Base-by-base conservation (phyloP, 2,329 filamentous ascomycete genomes). In the Dactylellina drechsleri region DNA sequence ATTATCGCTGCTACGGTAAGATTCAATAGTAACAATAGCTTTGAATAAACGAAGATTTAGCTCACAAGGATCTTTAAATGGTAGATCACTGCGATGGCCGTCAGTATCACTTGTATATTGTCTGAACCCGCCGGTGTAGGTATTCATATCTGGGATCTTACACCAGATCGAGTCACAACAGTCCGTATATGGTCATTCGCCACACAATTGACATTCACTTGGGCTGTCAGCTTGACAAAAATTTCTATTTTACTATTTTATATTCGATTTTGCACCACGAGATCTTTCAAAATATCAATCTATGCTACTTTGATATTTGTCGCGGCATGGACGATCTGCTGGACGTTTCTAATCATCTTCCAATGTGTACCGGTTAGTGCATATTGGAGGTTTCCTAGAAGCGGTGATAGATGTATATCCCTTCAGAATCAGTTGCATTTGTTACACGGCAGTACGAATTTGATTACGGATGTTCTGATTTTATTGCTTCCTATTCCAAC, bases 381-480 rank as follows among this genome's bases (percentile, higher is more conserved):
- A 13, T 78, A 78, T 4, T 84, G 80, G 79, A 79, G 83, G 26
- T 50, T 60, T 7, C 47, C 80, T 52, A 56, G 57, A 18, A 54
- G 31, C 12, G 77, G 76, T 0, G 73, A 84, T 76, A 71, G 79
- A n/a, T 87, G 85, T 67, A 80, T 87, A 12, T 56, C 57, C 2
- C 80, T 82, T 64, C 81, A 88, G 74, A 83, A 85, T 1, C 81
- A 82, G 0, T 85, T 87, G 59, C 83, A 87, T 28, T 83, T 86
- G 31, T 83, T 83, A 41, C 83, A 87, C 41, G 87, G 87, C 1
- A 84, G 86, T 28, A 83, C 88, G 76, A 89, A 89, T 80, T 88
- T 88, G 54, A 78, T 85, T 50, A 88, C 87, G 5, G 87, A 90
- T 79, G 83, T 89, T 50, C 79, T 85, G 10, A 83, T 86, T n/a